Percentiles rank a stretch among this genome's conserved stretches.
phyloP scores from a whole-genome alignment of 495 filamentous ascomycete species.

The Letharia lupina region DNA sequence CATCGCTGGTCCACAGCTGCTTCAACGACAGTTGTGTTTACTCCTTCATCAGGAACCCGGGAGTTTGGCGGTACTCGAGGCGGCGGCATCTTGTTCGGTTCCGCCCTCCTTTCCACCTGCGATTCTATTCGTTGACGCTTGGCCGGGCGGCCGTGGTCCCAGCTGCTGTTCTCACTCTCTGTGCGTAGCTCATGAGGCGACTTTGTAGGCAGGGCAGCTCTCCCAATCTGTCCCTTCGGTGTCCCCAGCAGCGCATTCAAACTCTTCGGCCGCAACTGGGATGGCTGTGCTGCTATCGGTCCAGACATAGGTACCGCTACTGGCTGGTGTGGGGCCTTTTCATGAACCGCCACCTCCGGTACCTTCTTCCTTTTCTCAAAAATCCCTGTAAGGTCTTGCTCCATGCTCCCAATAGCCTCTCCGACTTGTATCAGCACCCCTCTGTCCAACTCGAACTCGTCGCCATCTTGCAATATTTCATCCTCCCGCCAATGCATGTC shows the following conservation, averaged over 20 bases:
- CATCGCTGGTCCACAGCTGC: not conserved
- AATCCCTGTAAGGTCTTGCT: slow-evolving; percentile 69
- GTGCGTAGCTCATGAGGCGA: slow-evolving; percentile 45
- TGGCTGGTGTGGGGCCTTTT: slow-evolving; percentile 31
- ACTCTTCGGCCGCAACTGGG: slow-evolving; percentile 40
- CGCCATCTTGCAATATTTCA: slow-evolving; percentile 59
- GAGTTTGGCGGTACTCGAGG: not conserved
- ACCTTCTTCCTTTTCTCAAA: slow-evolving; percentile 53
- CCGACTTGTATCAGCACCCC: slow-evolving; percentile 70
- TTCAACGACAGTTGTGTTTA: not conserved
- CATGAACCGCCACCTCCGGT: slow-evolving; percentile 28
- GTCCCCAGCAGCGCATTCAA: slow-evolving; percentile 52
- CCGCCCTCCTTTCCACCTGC: not conserved
- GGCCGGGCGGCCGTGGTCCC: slow-evolving; percentile 30
- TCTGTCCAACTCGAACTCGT: slow-evolving; percentile 73
- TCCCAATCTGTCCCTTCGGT: slow-evolving; percentile 41
- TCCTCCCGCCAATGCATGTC: slow-evolving; percentile 73
- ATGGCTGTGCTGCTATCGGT: slow-evolving; percentile 15
- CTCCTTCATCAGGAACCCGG: not conserved
- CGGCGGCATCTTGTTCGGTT: not conserved
- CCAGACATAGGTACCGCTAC: slow-evolving; percentile 22
- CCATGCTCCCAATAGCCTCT: slow-evolving; percentile 58
- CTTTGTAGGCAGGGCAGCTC: slow-evolving; percentile 31
- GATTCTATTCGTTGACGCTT: slow-evolving; percentile 40
- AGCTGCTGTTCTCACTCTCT: slow-evolving; percentile 23